phyloP scores from a whole-genome alignment of 768 basidiomycete species.

The Flagelloscypha sp. region DNA sequence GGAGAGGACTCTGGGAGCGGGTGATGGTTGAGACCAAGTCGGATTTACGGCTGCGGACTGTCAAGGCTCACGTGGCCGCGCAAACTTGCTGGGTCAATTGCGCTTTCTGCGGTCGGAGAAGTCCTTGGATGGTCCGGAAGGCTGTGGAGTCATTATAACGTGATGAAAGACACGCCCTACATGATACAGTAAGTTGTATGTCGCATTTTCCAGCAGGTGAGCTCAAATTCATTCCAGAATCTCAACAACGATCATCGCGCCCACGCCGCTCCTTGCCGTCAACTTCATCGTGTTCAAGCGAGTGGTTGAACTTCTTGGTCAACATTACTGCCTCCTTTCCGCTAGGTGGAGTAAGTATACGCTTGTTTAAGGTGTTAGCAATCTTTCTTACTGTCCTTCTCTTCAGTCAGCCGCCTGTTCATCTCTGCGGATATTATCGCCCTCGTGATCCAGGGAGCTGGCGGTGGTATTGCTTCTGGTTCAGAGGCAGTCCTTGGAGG shows the following conservation, averaged over 20 bases:
- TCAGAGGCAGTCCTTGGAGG: slow-evolving; percentile 15
- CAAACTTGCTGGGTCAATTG: too few relatives aligned
- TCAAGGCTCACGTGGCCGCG: too few relatives aligned
- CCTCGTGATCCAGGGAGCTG: slow-evolving; percentile 46
- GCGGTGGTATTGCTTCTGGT: slow-evolving; percentile 40
- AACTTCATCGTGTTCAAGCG: slow-evolving; percentile 38
- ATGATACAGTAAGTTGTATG: slow-evolving; percentile 32
- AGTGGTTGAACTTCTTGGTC: slow-evolving; percentile 24
- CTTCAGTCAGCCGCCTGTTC: slow-evolving; percentile 38
- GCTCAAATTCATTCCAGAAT: slow-evolving; percentile 25
- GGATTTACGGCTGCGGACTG: too few relatives aligned
- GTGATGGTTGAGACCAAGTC: too few relatives aligned
- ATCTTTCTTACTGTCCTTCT: too few relatives aligned
- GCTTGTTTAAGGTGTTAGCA: background rate
- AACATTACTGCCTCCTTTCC: slow-evolving; percentile 25
- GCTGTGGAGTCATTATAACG: slow-evolving; percentile 22
- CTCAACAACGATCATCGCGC: slow-evolving; percentile 32
- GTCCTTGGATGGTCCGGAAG: slow-evolving; percentile 30
- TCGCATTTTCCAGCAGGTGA: too few relatives aligned
- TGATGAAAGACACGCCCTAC: slow-evolving; percentile 22
- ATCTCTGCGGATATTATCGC: slow-evolving; percentile 40
- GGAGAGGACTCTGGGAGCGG: too few relatives aligned
- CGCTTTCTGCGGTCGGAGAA: slow-evolving; percentile 28
- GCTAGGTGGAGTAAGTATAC: slow-evolving; percentile 23
- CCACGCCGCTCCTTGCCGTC: slow-evolving; percentile 35